Base-by-base conservation (phyloP, 192 early-diverging fungal species). In the Haplosporangium gracile region DNA sequence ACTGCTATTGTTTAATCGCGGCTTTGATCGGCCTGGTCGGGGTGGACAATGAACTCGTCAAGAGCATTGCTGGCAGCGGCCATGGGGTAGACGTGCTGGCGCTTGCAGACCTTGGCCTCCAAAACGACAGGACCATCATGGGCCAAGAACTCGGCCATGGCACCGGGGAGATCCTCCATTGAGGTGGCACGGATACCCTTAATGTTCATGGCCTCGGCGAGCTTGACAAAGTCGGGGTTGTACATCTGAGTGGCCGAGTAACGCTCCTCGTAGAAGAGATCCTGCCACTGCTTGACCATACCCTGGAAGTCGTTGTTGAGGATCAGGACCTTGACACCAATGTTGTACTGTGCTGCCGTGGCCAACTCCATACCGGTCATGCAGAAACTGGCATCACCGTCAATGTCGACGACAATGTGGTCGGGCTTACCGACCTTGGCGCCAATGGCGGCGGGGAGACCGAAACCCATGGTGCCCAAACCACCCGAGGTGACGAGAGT, bases 291-390 rank as follows among this genome's bases (percentile, higher is more conserved):
- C 90, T 95, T 94, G 76, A 98, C 97, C 98, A 99, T 99, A 47
- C 98, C 98, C 90, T 99, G 98, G 96, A 99, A 99, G 79, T 97
- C 96, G 88, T 99, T 99, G 93, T 99, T 99, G 38, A 99, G 91
- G 74, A 99, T 91, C 16, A 99, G 88, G 43, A 98, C 96, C 93
- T 99, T 99, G 88, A 98, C 97, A 55, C 94, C 95, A 89, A 99
- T 98, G 86, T 98, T 96, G 92, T 95, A 99, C 90, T 99, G 97
- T n/a, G 97, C 93, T 11, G 97, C 97, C 1, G 98, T 99, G 85
- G 96, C 97, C 89, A 99, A 88, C 88, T 99, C 98, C 97, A 98
- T 98, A 24, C 94, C 98, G 0, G 98, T 98, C 98, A 99, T 99
- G 38, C 94, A 97, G 93, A 99, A 97, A 39, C 96, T 97, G 55